A percentile compares a stretch with the other conserved stretches of the same genome.
Conservation (phyloP, 495 filamentous ascomycete species). For the Penicillium malachiteum region DNA sequence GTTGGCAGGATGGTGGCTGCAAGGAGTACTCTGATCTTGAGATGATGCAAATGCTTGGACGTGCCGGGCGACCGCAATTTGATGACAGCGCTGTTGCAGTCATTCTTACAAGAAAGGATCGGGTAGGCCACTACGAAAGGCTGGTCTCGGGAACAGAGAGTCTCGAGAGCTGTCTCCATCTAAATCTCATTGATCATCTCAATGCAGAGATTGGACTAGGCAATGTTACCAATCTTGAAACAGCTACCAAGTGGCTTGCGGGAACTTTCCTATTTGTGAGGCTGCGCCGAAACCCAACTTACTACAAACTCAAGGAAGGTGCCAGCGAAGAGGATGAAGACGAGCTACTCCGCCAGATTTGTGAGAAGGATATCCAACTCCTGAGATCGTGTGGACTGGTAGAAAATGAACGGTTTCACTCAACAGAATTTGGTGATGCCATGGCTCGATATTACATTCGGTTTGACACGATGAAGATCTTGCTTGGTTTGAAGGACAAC, state of each 20-base stretch:
- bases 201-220: conserved; percentile 91
- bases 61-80: conserved; percentile 91
- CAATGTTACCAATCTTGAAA: conserved; percentile 66
- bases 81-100: conserved; percentile 81
- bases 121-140: conserved; percentile 71
- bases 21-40: conserved; percentile 90
- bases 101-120: conserved; percentile 75
- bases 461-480: conserved; percentile 83
- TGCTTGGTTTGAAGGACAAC: conserved; percentile 62
- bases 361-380: conserved; percentile 71
- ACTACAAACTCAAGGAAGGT: conserved; percentile 72
- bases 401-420: conserved; percentile 50
- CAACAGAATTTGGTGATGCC: conserved; percentile 77
- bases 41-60: conserved; percentile 97
- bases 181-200: conserved; percentile 85
- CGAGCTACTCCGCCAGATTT: conserved; percentile 73
- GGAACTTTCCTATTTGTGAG: conserved; percentile 88
- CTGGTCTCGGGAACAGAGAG: conserved; percentile 81
- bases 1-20: conserved; percentile 61
- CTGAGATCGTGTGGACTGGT: conserved; percentile 65
- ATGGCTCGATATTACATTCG: conserved; percentile 93
- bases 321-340: conserved; percentile 57
- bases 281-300: conserved; percentile 71
- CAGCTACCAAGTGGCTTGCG: conserved; percentile 78
- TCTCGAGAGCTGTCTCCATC: conserved; percentile 84